Evolutionary conservation across 2,329 filamentous ascomycete genomes (phyloP), one percentile per base, ranked within the genome.

Genomic region (Chaetoscypha palmicola): DNA sequence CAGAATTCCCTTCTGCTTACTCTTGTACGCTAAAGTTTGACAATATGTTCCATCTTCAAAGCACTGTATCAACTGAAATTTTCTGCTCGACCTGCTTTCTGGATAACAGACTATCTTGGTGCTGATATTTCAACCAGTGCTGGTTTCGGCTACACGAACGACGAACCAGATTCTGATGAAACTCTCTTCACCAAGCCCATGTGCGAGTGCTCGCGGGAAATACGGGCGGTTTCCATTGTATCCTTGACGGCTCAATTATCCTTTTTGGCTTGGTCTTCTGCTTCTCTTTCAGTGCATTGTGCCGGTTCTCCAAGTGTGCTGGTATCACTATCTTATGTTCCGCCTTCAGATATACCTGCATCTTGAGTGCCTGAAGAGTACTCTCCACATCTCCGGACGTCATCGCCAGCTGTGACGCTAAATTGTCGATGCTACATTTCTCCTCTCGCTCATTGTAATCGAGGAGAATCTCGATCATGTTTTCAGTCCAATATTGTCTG

Each of bases 181-280:
- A n/a, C n/a, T n/a, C n/a, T n/a, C n/a, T n/a, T n/a, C n/a, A 96
- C 91, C 91, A 97, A 49, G 90, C 94, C 92, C 92, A 97, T 10
- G 91, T 97, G 56, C 91, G 76, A 55, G 80, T 86, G 11, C 85
- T 86, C 1, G 91, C 90, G 20, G 84, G 90, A 61, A 97, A 97
- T 0, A 96, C 86, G 0, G 92, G 92, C 9, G 92, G 91, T 65
- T 94, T 97, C 92, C 92, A 98, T 58, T 89, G 83, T 45, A 98
- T 79, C 57, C 77, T 76, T 16, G 79, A 75, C 0, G 90, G 74
- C 49, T 94, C 85, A 52, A 98, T 90, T 34, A 76, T 68, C 43
- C 84, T 75, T 64, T 82, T 83, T 47, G 82, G 79, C 66, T 94
- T 96, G 41, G 77, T 62, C 66, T 84, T 89, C 53, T 86, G 79